Evolutionary conservation across 257 asterid genomes (phyloP), one percentile per base, ranked within the genome.

Genomic region (Solanum microdontum): DNA sequence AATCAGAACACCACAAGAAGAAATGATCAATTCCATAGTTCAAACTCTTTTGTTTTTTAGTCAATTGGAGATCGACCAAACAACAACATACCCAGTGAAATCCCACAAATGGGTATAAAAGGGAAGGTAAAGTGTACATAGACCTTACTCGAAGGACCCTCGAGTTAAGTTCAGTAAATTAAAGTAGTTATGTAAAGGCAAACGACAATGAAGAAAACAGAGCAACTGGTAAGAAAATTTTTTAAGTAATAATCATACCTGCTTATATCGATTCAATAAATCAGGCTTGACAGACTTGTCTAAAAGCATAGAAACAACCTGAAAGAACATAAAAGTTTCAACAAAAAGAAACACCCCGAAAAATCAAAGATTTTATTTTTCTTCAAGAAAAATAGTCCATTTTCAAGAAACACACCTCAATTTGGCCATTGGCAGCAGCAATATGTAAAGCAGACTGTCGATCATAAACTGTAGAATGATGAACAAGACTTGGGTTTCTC

Each of bases 351-450:
- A 7, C 14, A 37, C 28, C 74, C 30, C 70, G 69, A 60, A 82
- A 40, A 39, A 39, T 74, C 28, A 70, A 8, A 70, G 45, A 73
- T 33, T 8, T 32, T 70, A 60, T 14, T 69, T 69, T 32, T 32
- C 37, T 28, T 69, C 23, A 70, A 32, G 24, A 69, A 32, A 70
- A 70, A 8, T 3, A 11, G 1, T 23, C 77, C 39, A 2, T 72
- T 72, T 72, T 10, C 72, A 86, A 87, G 84, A 87, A 72, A 88
- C 92, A 30, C 37, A 96, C 99, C 99, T 96, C 98, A 98, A 92
- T 95, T 94, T 92, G 99, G 88, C 98, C 99, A 92, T 94, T 93
- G 88, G 99, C 99, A 84, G 99, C 98, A 37, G 99, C 99, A 39
- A 97, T 92, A 92, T 97, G 99, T 91, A 96, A 76, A 90, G 94